Evolutionary conservation across 2,329 filamentous ascomycete species (phyloP), one percentile per base, ranked within the genome.

Genomic region (Alternaria sp.): DNA sequence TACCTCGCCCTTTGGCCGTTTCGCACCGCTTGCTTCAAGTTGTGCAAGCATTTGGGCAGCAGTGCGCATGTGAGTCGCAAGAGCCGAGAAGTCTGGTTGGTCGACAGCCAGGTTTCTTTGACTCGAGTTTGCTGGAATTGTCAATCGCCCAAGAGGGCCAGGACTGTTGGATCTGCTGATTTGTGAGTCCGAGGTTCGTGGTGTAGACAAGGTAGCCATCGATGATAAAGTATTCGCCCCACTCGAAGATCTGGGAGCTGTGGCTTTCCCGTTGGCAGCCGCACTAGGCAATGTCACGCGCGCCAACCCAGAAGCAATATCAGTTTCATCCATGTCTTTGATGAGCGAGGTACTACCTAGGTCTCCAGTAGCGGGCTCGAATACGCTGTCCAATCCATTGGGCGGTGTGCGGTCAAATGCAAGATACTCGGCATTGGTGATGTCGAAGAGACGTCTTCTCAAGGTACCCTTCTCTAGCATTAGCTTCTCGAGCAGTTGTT

Each of bases 21-120:
- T 95, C 28, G 90, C 89, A 63, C 89, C 89, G 23, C 90, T 94
- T 2, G 90, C 86, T 58, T 95, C 91, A 9, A 95, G 83, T 70
- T 95, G 91, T 13, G 91, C 90, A 41, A 95, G 81, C 91, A 95
- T 95, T 75, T 93, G 90, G 13, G 91, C 92, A 4, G 91, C 91
- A 4, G 91, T 93, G 21, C 91, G 86, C 91, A 95, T 95, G 74
- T 95, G 91, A 11, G 91, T 93, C 11, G 91, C 92, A 31, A 95
- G 80, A 3, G 91, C 91, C 10, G 90, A 92, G 66, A 94, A 90
- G 71, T 95, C 91, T 1, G 90, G 89, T 72, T 92, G 90, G 58
- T 93, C 90, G 10, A 84, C 80, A 26, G 81, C 81, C 63, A 83
- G 85, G 21, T 78, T 76, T 62, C 79, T 77, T 46, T 85, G 82